Percentiles rank a stretch among this genome's conserved stretches.
These are phyloP conservation scores for Triglochin maritima DNA, from an alignment of 106 monocot genomes.

Conservation along the genomic window DNA sequence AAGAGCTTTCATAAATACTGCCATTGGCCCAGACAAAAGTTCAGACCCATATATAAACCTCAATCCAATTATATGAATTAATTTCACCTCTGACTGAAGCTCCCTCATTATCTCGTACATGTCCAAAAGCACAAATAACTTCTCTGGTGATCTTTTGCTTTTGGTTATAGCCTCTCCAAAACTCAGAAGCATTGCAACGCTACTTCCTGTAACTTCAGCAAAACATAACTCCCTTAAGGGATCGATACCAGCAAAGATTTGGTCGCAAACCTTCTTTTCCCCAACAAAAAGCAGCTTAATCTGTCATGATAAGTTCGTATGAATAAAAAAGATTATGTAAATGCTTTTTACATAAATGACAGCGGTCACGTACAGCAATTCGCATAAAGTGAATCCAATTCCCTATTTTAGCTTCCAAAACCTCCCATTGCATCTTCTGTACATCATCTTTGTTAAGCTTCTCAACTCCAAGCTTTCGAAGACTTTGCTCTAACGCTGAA, in stretches of 20 bases:
- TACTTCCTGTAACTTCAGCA: constrained; percentile 71
- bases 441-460: constrained; percentile 87
- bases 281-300: constrained; percentile 85
- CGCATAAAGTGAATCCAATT: constrained; percentile 97
- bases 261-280: constrained; percentile 79
- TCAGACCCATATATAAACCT: no score
- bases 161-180: constrained; percentile 94
- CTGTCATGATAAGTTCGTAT: constrained; percentile 31
- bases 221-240: constrained; percentile 67
- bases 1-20: no score
- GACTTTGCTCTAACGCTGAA: constrained; percentile 61
- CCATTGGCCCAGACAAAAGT: no score
- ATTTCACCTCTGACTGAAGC: constrained; percentile 68
- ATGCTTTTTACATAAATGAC: background rate
- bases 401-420: constrained; percentile 82
- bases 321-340: background rate
- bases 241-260: constrained; percentile 63
- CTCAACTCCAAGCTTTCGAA: constrained; percentile 73
- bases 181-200: constrained; percentile 71
- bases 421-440: constrained; percentile 90
- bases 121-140: constrained; percentile 90
- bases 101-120: constrained; percentile 99
- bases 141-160: constrained; percentile 91
- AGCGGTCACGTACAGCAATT: constrained; percentile 50
- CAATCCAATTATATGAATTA: no score